A percentile compares a stretch with the other conserved stretches of the same genome.
Conservation (phyloP, 2,329 filamentous ascomycete genomes). For the Colletotrichum aenigma region DNA sequence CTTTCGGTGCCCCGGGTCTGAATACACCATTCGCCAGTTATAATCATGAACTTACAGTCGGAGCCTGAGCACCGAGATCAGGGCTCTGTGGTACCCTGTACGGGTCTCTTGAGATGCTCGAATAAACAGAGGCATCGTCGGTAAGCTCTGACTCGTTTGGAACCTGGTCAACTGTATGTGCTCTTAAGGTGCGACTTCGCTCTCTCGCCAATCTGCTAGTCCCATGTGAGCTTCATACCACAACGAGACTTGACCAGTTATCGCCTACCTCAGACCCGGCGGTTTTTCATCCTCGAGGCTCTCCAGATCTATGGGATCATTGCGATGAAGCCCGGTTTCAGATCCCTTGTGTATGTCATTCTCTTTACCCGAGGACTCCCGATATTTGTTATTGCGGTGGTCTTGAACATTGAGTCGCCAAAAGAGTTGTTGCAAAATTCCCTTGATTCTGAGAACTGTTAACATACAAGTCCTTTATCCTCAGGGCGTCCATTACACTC, state of each 20-base stretch:
- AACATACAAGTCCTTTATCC: background rate
- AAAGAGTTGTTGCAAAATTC: background rate
- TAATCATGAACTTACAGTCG: background rate
- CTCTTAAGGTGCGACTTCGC: background rate
- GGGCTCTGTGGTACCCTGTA: background rate
- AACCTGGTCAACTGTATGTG: background rate
- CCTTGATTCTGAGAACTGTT: background rate
- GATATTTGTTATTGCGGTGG: background rate
- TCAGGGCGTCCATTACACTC: background rate
- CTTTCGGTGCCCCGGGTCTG: background rate
- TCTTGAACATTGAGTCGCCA: background rate
- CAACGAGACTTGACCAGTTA: accelerated
- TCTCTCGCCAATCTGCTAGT: background rate
- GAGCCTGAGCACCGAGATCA: background rate
- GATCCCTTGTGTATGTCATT: accelerated
- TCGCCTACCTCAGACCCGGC: background rate
- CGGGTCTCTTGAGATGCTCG: background rate
- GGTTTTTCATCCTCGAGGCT: accelerated
- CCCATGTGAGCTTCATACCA: background rate
- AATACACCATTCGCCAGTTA: accelerated
- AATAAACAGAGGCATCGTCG: background rate
- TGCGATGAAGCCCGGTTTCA: background rate
- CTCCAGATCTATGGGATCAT: background rate
- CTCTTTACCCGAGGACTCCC: background rate
- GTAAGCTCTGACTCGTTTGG: background rate